phyloP scores from a whole-genome alignment of 768 basidiomycete genomes.

The Trametes sanguinea region DNA sequence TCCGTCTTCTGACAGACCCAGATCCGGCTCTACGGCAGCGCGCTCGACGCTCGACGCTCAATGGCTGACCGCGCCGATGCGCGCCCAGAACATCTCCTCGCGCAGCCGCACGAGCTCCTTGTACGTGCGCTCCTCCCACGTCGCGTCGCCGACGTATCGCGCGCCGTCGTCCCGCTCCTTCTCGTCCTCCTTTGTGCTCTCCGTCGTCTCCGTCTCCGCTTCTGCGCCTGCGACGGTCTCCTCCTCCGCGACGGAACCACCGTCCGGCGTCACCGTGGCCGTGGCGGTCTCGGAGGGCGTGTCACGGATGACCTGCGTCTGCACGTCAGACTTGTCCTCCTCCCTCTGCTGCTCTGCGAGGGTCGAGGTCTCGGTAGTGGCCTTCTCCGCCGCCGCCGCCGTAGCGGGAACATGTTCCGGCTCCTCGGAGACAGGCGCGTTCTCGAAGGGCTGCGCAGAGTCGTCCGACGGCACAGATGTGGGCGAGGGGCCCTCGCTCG shows the following conservation, averaged over 20 bases:
- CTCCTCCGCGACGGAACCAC: neutral
- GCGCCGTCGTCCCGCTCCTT: conserved; percentile 36
- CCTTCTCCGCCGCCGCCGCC: neutral
- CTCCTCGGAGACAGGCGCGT: conserved; percentile 9
- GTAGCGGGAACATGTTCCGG: neutral
- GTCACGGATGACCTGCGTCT: conserved; percentile 2
- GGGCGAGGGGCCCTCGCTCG: neutral
- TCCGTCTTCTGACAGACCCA: no score
- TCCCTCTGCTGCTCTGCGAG: no score
- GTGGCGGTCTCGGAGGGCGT: neutral
- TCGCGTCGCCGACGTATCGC: conserved; percentile 61
- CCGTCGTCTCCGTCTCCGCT: neutral
- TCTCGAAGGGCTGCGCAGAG: neutral
- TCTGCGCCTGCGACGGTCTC: neutral
- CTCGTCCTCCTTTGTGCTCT: neutral
- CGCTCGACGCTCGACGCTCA: neutral
- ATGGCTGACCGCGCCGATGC: conserved; percentile 52
- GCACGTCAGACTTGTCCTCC: no score
- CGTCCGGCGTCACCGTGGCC: neutral
- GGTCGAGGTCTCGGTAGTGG: no score
- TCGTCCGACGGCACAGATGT: neutral
- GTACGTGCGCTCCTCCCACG: conserved; percentile 89
- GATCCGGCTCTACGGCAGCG: no score
- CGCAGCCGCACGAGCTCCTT: conserved; percentile 70
- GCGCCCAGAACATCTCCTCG: conserved; percentile 87